Percentiles rank a stretch among this genome's conserved stretches.
Evolutionary conservation across 257 asterid genomes (phyloP).

Genomic region (Agastache rugosa): DNA sequence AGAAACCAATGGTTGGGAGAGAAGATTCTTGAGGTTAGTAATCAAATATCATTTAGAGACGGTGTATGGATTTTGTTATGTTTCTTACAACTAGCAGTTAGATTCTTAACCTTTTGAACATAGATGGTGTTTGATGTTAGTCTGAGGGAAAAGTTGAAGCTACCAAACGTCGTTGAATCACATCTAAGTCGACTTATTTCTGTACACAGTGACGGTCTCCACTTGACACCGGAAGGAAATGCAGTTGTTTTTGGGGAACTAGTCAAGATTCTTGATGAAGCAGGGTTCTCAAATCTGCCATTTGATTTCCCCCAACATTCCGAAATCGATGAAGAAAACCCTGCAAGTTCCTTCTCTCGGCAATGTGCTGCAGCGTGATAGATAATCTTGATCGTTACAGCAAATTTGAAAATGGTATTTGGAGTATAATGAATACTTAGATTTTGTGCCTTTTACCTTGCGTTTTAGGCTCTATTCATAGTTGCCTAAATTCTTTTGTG

Average conservation of each 20-base stretch:
- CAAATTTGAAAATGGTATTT: background rate
- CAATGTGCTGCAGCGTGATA: conserved; percentile 45
- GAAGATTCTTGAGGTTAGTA: conserved; percentile 49
- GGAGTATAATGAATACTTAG: background rate
- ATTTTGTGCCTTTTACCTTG: background rate
- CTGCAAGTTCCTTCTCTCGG: conserved; percentile 61
- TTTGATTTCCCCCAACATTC: conserved; percentile 78
- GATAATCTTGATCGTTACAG: background rate
- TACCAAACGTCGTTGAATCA: background rate
- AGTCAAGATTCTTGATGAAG: conserved; percentile 55
- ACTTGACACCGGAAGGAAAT: conserved; percentile 83
- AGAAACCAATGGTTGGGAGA: conserved; percentile 80
- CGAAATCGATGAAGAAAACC: conserved; percentile 64
- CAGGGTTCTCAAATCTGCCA: conserved; percentile 68
- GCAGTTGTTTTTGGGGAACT: conserved; percentile 64
- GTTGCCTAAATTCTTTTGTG: background rate
- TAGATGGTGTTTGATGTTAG: background rate
- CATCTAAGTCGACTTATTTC: background rate
- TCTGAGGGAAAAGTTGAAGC: background rate
- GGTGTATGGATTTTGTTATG: too few species aligned
- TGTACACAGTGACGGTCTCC: conserved; percentile 81
- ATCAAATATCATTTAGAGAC: background rate
- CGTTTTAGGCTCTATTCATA: background rate
- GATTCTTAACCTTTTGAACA: background rate
- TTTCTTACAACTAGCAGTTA: too few species aligned